phyloP scores from a whole-genome alignment of 2,329 filamentous ascomycete species.

The Calonectria crousiana region DNA sequence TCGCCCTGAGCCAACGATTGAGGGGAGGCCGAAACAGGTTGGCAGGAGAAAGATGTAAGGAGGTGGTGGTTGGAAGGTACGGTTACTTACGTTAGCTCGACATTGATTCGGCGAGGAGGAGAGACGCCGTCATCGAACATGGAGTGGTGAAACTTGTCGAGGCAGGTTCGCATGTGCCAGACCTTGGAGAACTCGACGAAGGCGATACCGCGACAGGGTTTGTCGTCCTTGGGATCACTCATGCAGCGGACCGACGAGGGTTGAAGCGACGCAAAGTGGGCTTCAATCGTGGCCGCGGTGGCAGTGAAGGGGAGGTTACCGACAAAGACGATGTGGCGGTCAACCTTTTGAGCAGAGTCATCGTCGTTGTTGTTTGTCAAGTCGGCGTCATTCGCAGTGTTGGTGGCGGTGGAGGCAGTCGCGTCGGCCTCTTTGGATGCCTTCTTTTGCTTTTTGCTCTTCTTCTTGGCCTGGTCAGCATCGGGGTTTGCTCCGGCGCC shows the following conservation, averaged over 20 bases:
- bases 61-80: conserved; percentile 1
- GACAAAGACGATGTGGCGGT: conserved; percentile 50
- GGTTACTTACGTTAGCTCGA: conserved; percentile 83
- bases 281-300: conserved; percentile 74
- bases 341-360: conserved; percentile 33
- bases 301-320: conserved; percentile 92
- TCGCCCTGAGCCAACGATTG: background rate
- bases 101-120: conserved; percentile 82
- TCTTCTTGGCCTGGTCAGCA: conserved; percentile 33
- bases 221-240: conserved; percentile 72
- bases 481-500: conserved; percentile 25
- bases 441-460: conserved; percentile 44
- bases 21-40: background rate
- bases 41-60: conserved; percentile 7
- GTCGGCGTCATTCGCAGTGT: conserved; percentile 20
- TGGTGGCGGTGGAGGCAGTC: conserved; percentile 29
- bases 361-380: conserved; percentile 20
- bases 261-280: conserved; percentile 81
- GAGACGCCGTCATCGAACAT: conserved; percentile 72
- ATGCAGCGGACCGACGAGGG: conserved; percentile 71
- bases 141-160: conserved; percentile 91
- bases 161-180: conserved; percentile 91
- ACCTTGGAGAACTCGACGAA: conserved; percentile 91
- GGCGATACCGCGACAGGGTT: conserved; percentile 78
- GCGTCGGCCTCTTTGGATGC: conserved; percentile 43